Base-by-base conservation (phyloP, 2,329 filamentous ascomycete genomes). In the Curvularia sp. region DNA sequence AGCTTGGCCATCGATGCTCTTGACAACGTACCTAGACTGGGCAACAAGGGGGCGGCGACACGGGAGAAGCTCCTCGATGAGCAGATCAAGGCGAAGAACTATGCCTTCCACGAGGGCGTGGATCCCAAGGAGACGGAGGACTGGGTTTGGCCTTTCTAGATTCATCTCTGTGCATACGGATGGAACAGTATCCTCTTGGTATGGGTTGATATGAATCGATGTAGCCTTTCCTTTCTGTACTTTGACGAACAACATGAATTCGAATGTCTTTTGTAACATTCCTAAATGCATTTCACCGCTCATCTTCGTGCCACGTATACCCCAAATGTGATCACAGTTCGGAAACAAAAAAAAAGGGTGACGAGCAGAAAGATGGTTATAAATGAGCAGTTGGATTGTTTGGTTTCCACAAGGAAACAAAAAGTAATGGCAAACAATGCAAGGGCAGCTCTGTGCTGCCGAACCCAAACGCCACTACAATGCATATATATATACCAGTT, bases 1-100 rank as follows among this genome's bases (percentile, higher is more conserved):
- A 90, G 87, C 66, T 78, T 93, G 36, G 90, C 90, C 9, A 91
- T 93, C 60, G 86, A 89, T 68, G 90, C 90, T 13, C 89, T 93
- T 57, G 89, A 93, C 68, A 83, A 85, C 61, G 84, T 92, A 68
- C 80, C 82, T 7, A 51, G 39, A 10, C 78, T 93, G 30, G 83
- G 84, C 15, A 92, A 92, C 78, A 84, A 81, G 53, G 89, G 86
- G 1, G 79, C 86, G 0, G 78, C 82, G 0, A 85, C 87, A 0
- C 79, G 90, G 23, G 88, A 93, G 78, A 80, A 80, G 55, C 80
- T 93, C 65, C 76, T 87, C 60, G 86, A 89, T 66, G 78, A 83
- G 63, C 88, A 90, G 80, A 86, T 91, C 66, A 78, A 80, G 49
- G 87, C 87, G 2, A 83, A 82, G 67, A 86, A 84, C 57, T 82